Evolutionary conservation across 257 asterid genomes (phyloP), one percentile per base, ranked within the genome.

Genomic region (Salvia rosmarinus): DNA sequence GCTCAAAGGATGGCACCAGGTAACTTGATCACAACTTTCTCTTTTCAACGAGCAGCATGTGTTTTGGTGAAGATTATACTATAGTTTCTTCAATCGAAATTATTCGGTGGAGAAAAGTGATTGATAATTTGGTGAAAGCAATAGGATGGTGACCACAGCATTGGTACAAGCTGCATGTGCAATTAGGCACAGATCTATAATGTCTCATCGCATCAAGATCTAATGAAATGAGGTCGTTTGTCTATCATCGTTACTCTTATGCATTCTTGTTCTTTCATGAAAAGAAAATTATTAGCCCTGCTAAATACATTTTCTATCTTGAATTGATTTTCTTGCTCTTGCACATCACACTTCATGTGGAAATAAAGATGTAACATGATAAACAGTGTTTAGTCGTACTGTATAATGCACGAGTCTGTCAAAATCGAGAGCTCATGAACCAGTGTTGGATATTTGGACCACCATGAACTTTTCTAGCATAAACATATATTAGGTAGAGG

Each of bases 1-100:
- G 68, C 74, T 76, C 79, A 76, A 72, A 78, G 30, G 76, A 63
- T 62, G 68, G 76, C 70, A 68, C 66, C 76, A 55, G 71, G 72
- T 68, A 40, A 75, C n/a, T 56, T 64, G 55, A 43, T 42, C 67
- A 61, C 32, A 52, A 37, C 55, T 47, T 67, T 32, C 20, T 11
- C 2, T 44, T n/a, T 66, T 66, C 56, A 52, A 68, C 20, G 64
- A 21, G 66, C 13, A 63, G 73, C 72, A 65, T 69, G 56, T 20
- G 37, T 42, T 61, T 34, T 14, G 50, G 57, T 54, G 49, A 65
- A 64, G 64, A 62, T 52, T 21, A 35, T 55, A 4, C 23, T 55
- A 30, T 57, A 68, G 70, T 58, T 64, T 42, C 20, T 72, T 42
- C 16, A 28, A 61, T 57, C 47, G 12, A 54, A 44, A 55, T 43